phyloP scores from a whole-genome alignment of 2,329 filamentous ascomycete species.

The Aspergillus quadrilineatus region DNA sequence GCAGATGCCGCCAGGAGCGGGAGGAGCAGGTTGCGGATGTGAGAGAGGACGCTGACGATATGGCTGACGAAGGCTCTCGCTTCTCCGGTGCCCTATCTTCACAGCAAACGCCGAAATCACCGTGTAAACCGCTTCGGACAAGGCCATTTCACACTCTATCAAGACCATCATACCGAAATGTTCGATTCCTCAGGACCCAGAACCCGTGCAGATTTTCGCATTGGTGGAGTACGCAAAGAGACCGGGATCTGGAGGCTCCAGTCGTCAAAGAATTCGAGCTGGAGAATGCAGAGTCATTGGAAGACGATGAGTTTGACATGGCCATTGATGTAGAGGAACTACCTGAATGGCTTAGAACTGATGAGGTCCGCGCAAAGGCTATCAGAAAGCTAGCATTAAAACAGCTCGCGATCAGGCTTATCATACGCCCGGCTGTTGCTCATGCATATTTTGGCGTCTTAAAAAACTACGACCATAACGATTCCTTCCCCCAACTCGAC shows the following conservation, averaged over 20 bases:
- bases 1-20: conserved; percentile 40
- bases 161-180: conserved; percentile 14
- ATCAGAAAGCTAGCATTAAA: conserved; percentile 41
- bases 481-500: conserved; percentile 29
- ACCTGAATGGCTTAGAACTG: conserved; percentile 30
- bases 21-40: conserved; percentile 45
- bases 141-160: conserved; percentile 27
- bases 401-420: conserved; percentile 40
- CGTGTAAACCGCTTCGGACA: conserved; percentile 24
- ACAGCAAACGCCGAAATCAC: conserved; percentile 21
- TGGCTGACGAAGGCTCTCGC: conserved; percentile 41
- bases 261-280: conserved; percentile 10
- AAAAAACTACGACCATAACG: conserved; percentile 33
- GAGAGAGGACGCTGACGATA: conserved; percentile 41
- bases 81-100: conserved; percentile 33
- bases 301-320: conserved; percentile 22
- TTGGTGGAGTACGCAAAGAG: not conserved
- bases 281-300: conserved; percentile 6
- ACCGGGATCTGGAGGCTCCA: not conserved
- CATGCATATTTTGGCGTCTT: conserved; percentile 38
- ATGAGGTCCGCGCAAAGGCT: conserved; percentile 35
- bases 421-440: conserved; percentile 41
- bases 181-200: conserved; percentile 10
- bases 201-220: conserved; percentile 9
- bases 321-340: conserved; percentile 23